These are phyloP conservation scores for Yamadazyma dendronema DNA, from an alignment of 1,139 yeast species.

Conservation along the genomic window DNA sequence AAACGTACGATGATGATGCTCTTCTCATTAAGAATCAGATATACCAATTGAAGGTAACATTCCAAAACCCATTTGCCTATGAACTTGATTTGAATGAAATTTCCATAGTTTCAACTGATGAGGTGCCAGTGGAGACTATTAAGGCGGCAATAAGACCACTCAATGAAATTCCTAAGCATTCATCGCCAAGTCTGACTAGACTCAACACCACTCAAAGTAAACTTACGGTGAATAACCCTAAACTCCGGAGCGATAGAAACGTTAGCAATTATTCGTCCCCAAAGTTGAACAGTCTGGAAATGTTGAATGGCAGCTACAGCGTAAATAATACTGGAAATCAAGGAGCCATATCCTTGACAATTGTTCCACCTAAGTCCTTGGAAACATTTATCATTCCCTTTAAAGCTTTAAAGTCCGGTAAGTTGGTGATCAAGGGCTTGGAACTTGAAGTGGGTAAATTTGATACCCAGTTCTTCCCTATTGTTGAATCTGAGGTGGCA, in stretches of 20 bases:
- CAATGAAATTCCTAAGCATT: not conserved
- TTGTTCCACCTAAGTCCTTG: conserved; percentile 28
- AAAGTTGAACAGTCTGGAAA: conserved; percentile 2
- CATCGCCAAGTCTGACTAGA: not conserved
- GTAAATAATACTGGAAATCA: not conserved
- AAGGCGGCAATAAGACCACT: conserved; percentile 9
- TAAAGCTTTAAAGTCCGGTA: conserved; percentile 33
- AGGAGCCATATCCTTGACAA: not conserved
- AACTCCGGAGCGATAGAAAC: conserved; percentile 8
- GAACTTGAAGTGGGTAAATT: conserved; percentile 29
- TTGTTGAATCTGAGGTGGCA: conserved; percentile 24
- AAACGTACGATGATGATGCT: conserved; percentile 21
- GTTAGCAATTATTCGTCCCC: conserved; percentile 6
- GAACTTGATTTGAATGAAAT: conserved; percentile 63
- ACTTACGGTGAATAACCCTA: conserved; percentile 13
- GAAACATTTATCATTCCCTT: conserved; percentile 36
- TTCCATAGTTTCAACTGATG: conserved; percentile 36
- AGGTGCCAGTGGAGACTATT: conserved; percentile 27
- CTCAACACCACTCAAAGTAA: conserved; percentile 8
- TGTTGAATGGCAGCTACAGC: not conserved
- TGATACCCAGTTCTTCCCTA: conserved; percentile 29
- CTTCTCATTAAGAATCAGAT: conserved; percentile 56
- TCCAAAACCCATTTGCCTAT: conserved; percentile 83
- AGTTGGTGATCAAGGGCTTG: conserved; percentile 31
- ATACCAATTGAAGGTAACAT: conserved; percentile 49